A percentile compares a stretch with the other conserved stretches of the same genome.
These are phyloP conservation scores for Xylariaceae sp. DNA, from an alignment of 2,329 filamentous ascomycete genomes.

Conservation along the genomic window DNA sequence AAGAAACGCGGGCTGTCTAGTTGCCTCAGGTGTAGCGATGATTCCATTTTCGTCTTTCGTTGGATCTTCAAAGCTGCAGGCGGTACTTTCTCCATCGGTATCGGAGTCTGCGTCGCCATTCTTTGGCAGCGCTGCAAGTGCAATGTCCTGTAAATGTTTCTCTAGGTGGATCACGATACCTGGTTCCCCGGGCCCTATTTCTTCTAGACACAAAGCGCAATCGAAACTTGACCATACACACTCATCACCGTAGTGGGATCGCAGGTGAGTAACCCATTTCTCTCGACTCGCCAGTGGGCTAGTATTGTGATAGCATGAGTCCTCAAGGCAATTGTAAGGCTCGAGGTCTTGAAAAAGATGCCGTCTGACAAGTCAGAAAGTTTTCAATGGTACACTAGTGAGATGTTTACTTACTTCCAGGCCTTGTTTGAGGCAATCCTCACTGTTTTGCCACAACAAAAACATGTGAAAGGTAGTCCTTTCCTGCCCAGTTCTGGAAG, in stretches of 20 bases:
- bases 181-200: conserved; percentile 1
- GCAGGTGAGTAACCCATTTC: not conserved
- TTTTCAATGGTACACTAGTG: not conserved
- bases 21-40: too few species aligned
- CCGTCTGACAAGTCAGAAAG: conserved; percentile 1
- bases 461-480: conserved; percentile 1
- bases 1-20: too few species aligned
- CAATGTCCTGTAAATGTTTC: conserved; percentile 4
- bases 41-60: too few species aligned
- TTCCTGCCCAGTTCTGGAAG: conserved; percentile 1
- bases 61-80: too few species aligned
- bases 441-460: conserved; percentile 1
- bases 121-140: conserved; percentile 2
- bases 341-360: conserved; percentile 3
- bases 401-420: conserved; percentile 2
- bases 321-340: conserved; percentile 3
- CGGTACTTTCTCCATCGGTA: too few species aligned
- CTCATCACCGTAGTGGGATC: not conserved
- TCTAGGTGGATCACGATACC: conserved; percentile 1
- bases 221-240: conserved; percentile 2
- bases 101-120: not conserved
- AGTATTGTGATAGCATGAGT: not conserved
- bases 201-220: conserved; percentile 1
- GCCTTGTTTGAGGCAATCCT: not conserved
- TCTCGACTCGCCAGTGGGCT: not conserved